Base-by-base conservation (phyloP, 1,139 yeast species). In the Blastobotrys persicus region DNA sequence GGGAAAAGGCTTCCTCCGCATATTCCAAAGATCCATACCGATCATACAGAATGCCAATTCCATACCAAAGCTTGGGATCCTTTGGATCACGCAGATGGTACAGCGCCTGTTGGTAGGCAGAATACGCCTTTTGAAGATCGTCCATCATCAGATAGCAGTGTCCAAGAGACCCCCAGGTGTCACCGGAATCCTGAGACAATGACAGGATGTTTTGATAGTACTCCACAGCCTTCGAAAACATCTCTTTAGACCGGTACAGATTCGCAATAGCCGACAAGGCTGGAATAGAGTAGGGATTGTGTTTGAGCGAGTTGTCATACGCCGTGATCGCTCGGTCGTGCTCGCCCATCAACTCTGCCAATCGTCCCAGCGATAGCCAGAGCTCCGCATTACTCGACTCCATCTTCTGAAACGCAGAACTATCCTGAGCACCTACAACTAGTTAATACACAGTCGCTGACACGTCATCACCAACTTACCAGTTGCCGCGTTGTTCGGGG, bases 61-160 rank as follows among this genome's bases (percentile, higher is more conserved):
- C 98, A 68, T 92, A 97, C 98, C 98, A 92, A 59, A 91, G 78
- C 67, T 89, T 89, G 48, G 98, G 98, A 45, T 91, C 97, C 60
- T 89, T 88, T 45, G 97, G 95, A 64, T 92, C 91, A 57, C 88
- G 89, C 66, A 91, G 72, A 65, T 89, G 92, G 67, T 88, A 85
- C 51, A 92, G 75, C 1, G 98, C 98, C 65, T 95, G 88, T 71
- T 92, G 98, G 70, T 92, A 92, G 9, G 98, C 96, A 44, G 92
- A 86, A 67, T 92, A 92, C 1, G 98, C 97, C 59, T 95, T 80
- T 68, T 88, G 96, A 56, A 92, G 76, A 64, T 92, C 98, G 67
- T 92, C 98, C 71, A 91, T 76, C 97, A 92, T 92, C 60, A 92
- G 73, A 65, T 89, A 94, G 70, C 98, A 94, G 70, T 92, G 98